phyloP scores from a whole-genome alignment of 495 filamentous ascomycete genomes.

The Tirmania nivea region DNA sequence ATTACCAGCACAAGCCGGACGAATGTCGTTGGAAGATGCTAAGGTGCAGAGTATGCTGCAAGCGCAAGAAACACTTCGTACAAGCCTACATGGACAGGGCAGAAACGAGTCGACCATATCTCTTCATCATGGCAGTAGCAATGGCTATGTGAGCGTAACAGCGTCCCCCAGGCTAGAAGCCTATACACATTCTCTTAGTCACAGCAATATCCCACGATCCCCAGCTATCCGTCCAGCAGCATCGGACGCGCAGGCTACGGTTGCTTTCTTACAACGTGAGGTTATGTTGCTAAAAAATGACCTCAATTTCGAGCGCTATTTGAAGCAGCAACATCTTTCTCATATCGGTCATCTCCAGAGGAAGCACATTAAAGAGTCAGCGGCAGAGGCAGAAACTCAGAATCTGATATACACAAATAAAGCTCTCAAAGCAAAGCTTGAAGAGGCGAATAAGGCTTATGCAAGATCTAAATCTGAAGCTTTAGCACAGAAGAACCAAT shows the following conservation, averaged over 20 bases:
- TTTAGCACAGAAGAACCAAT: conserved; percentile 37
- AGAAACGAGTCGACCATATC: neutral
- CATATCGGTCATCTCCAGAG: conserved; percentile 52
- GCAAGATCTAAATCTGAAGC: conserved; percentile 42
- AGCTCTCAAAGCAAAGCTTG: conserved; percentile 41
- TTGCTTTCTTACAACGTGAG: conserved; percentile 40
- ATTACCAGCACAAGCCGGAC: conserved; percentile 25
- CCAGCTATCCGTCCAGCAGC: conserved; percentile 21
- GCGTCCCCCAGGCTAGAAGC: conserved; percentile 22
- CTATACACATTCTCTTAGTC: conserved; percentile 22
- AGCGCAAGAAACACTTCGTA: conserved; percentile 29
- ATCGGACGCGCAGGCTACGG: conserved; percentile 23
- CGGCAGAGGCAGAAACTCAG: conserved; percentile 52
- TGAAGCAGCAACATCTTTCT: conserved; percentile 51
- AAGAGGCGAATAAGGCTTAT: conserved; percentile 43
- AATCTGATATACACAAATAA: conserved; percentile 50
- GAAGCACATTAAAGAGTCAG: conserved; percentile 43
- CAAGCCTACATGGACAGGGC: conserved; percentile 2
- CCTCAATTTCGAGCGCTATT: conserved; percentile 53
- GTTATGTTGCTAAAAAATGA: conserved; percentile 47
- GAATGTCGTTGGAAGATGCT: conserved; percentile 25
- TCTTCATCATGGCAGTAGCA: neutral
- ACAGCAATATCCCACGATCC: conserved; percentile 20
- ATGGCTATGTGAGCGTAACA: conserved; percentile 14
- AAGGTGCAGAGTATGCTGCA: conserved; percentile 34